A percentile compares a stretch with the other conserved stretches of the same genome.
These are phyloP conservation scores for Myriosclerotinia scirpicola DNA, from an alignment of 2,329 filamentous ascomycete species.

Conservation along the genomic window DNA sequence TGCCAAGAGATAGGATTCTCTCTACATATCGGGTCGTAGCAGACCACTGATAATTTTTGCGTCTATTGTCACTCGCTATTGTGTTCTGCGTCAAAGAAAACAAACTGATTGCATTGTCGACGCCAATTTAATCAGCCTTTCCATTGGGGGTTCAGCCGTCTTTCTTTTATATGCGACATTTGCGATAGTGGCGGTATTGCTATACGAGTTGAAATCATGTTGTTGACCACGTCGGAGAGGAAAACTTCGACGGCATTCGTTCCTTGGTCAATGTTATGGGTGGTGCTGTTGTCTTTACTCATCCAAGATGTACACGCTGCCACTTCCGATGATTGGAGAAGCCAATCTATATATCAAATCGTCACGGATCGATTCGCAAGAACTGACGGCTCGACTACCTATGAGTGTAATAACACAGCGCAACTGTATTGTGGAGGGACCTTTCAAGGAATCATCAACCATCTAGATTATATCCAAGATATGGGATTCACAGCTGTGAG, in stretches of 20 bases:
- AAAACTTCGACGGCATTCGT: constrained; percentile 25
- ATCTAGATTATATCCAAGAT: constrained; percentile 49
- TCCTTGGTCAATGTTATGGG: constrained; percentile 22
- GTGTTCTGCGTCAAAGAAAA: constrained; percentile 14
- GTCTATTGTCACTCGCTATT: constrained; percentile 2
- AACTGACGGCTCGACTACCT: constrained; percentile 40
- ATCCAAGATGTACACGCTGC: constrained; percentile 24
- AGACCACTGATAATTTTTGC: not conserved
- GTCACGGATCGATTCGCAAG: constrained; percentile 45
- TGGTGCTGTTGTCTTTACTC: constrained; percentile 4
- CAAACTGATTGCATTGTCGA: constrained; percentile 16
- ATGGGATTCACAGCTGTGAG: constrained; percentile 42
- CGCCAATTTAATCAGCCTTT: constrained; percentile 12
- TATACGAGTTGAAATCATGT: constrained; percentile 17
- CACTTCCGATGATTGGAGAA: constrained; percentile 39
- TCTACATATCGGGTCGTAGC: not conserved
- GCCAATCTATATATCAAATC: constrained; percentile 45
- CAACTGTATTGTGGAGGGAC: constrained; percentile 49
- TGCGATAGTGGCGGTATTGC: not conserved
- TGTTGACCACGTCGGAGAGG: constrained; percentile 23
- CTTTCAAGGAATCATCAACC: constrained; percentile 47
- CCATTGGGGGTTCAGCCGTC: constrained; percentile 5
- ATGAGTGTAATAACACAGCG: constrained; percentile 33
- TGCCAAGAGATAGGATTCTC: constrained; percentile 14
- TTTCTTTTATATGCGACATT: constrained; percentile 14